These are phyloP conservation scores for Cyclanthera cordifolia DNA, from an alignment of 306 rosid genomes.

Conservation along the genomic window DNA sequence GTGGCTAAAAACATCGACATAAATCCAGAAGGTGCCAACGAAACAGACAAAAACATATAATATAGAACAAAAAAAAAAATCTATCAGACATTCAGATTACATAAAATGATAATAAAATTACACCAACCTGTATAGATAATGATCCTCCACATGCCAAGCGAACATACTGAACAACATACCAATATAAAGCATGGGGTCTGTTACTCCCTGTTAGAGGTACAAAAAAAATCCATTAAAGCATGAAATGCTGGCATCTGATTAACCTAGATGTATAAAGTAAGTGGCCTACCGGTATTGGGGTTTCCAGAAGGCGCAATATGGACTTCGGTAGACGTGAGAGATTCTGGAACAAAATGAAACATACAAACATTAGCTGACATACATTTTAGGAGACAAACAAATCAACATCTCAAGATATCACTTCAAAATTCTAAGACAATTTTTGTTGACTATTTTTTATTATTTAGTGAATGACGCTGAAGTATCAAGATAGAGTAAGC, in stretches of 20 bases:
- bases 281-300: constrained; percentile 15
- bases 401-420: background rate
- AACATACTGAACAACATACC: constrained; percentile 96
- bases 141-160: constrained; percentile 99
- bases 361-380: background rate
- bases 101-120: background rate
- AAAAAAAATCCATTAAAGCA: constrained; percentile 15
- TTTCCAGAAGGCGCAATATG: constrained; percentile 12
- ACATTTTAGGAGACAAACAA: background rate
- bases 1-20: background rate
- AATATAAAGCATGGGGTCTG: constrained; percentile 96
- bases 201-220: constrained; percentile 70
- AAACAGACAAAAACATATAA: background rate
- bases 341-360: background rate
- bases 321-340: constrained; percentile 12
- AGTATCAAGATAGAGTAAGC: background rate
- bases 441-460: background rate
- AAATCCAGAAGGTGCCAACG: background rate
- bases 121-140: constrained; percentile 79
- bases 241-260: background rate
- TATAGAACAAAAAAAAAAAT: constrained; percentile 1
- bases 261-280: constrained; percentile 1
- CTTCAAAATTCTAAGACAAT: background rate
- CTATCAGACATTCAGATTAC: background rate
- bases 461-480: background rate